Conservation (phyloP, 1,139 yeast genomes). For the Taphrina pruni region DNA sequence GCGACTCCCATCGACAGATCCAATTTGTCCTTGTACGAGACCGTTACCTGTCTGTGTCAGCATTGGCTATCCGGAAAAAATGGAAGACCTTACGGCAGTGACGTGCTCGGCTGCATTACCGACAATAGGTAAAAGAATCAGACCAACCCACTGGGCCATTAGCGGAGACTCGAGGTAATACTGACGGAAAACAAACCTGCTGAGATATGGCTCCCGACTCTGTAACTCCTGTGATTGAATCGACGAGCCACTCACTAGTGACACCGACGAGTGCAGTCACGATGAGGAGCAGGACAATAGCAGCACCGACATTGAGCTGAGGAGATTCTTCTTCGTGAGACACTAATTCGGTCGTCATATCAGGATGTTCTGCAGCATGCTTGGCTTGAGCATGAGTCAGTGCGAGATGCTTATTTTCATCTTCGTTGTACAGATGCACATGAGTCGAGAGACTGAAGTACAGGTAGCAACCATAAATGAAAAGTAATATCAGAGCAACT, state of each 20-base stretch:
- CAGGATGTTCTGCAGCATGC: constrained; percentile 52
- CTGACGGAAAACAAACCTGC: constrained; percentile 60
- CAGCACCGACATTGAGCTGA: constrained; percentile 22
- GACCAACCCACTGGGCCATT: constrained; percentile 62
- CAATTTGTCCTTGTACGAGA: constrained; percentile 66
- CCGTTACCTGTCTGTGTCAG: constrained; percentile 89
- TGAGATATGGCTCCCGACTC: constrained; percentile 83
- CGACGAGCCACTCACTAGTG: constrained; percentile 92
- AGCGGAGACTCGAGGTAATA: not conserved
- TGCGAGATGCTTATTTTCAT: constrained; percentile 24
- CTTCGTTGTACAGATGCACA: constrained; percentile 57
- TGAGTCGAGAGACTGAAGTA: constrained; percentile 90
- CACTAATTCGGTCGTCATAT: constrained; percentile 47
- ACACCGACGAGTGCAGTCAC: constrained; percentile 86
- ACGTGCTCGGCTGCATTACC: constrained; percentile 99
- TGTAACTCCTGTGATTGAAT: constrained; percentile 88
- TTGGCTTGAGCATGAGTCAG: constrained; percentile 27
- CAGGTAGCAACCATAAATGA: constrained; percentile 77
- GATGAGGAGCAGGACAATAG: constrained; percentile 54
- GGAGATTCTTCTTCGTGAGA: constrained; percentile 48
- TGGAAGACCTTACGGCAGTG: constrained; percentile 74
- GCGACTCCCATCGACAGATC: constrained; percentile 19
- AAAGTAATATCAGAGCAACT: constrained; percentile 60
- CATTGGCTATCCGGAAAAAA: constrained; percentile 53
- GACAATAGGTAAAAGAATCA: constrained; percentile 91